phyloP scores from a whole-genome alignment of 2,329 filamentous ascomycete genomes.

The Albophoma yamanashiensis region DNA sequence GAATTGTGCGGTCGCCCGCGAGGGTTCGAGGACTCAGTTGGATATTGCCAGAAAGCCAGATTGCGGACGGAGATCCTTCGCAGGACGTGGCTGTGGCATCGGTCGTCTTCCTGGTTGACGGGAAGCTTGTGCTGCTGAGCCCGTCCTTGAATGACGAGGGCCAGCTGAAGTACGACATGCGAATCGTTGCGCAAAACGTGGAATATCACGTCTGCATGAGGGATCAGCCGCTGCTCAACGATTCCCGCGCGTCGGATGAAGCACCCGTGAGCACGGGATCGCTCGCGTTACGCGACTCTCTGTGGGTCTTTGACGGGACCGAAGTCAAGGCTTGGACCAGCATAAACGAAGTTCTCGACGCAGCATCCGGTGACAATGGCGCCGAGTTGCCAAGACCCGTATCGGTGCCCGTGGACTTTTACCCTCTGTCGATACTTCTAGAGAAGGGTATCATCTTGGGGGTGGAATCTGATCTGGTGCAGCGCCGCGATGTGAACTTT shows the following conservation, averaged over 20 bases:
- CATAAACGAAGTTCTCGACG: conserved; percentile 70
- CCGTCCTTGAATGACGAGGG: conserved; percentile 74
- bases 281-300: conserved; percentile 62
- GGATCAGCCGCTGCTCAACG: conserved; percentile 53
- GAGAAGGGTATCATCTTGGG: conserved; percentile 85
- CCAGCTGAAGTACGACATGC: conserved; percentile 95
- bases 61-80: conserved; percentile 84
- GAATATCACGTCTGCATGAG: conserved; percentile 92
- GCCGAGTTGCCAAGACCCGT: conserved; percentile 66
- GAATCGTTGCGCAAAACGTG: conserved; percentile 88
- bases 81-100: conserved; percentile 91
- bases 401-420: conserved; percentile 82
- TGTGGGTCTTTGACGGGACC: conserved; percentile 89
- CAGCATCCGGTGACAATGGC: conserved; percentile 52
- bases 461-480: conserved; percentile 86
- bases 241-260: conserved; percentile 16
- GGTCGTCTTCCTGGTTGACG: conserved; percentile 92
- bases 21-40: conserved; percentile 89
- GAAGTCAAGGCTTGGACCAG: conserved; percentile 85
- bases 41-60: conserved; percentile 85
- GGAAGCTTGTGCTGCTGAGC: conserved; percentile 85
- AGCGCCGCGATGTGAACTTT: conserved; percentile 83
- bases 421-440: conserved; percentile 79
- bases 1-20: conserved; percentile 87
- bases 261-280: conserved; percentile 12